phyloP scores from a whole-genome alignment of 2,329 filamentous ascomycete genomes.

The Aureobasidium lini region DNA sequence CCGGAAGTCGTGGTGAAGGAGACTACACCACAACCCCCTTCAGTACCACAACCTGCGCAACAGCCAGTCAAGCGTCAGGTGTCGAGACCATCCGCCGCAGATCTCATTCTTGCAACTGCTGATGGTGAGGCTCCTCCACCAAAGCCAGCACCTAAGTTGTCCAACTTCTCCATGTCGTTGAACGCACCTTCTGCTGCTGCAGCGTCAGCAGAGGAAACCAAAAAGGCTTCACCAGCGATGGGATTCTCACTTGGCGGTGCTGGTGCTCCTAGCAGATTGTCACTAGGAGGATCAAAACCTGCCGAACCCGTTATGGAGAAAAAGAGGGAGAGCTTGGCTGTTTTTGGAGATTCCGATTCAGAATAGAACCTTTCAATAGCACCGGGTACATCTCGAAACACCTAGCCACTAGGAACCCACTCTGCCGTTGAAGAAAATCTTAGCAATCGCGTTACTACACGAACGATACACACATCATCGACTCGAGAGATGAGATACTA shows the following conservation, averaged over 20 bases:
- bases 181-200: not conserved
- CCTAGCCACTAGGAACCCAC: too few relatives aligned
- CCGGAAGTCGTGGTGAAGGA: conserved; percentile 17
- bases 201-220: not conserved
- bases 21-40: conserved; percentile 7
- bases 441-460: too few relatives aligned
- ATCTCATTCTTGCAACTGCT: conserved; percentile 13
- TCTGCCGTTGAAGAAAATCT: too few relatives aligned
- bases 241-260: conserved; percentile 21
- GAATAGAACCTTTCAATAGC: conserved; percentile 25
- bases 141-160: conserved; percentile 19
- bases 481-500: too few relatives aligned
- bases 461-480: too few relatives aligned
- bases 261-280: not conserved
- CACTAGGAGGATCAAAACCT: not conserved
- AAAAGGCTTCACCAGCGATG: conserved; percentile 18
- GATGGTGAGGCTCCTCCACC: conserved; percentile 8
- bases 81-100: conserved; percentile 20
- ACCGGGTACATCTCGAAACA: too few relatives aligned
- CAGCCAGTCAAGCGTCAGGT: conserved; percentile 35
- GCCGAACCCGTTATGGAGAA: conserved; percentile 38
- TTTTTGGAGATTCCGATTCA: conserved; percentile 74
- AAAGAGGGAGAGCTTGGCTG: conserved; percentile 65
- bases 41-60: conserved; percentile 20
- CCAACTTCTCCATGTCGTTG: conserved; percentile 18